These are phyloP conservation scores for Bipolaris victoriae DNA, from an alignment of 2,329 filamentous ascomycete genomes.

Conservation along the genomic window DNA sequence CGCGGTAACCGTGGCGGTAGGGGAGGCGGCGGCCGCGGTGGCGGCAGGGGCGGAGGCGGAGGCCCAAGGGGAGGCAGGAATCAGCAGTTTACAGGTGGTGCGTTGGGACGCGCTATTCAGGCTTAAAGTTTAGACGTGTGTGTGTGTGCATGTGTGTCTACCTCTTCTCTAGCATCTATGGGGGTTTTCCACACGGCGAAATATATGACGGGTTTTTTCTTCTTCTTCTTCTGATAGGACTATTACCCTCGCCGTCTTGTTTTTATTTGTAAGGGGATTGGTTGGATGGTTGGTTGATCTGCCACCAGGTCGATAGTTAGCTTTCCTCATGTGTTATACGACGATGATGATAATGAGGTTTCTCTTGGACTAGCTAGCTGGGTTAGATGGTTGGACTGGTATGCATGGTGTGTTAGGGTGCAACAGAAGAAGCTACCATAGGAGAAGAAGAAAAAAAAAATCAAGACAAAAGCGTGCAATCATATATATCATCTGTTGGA, in stretches of 20 bases:
- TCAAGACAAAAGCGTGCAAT: no score
- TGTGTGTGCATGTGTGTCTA: not conserved
- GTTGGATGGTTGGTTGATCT: no score
- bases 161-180: not conserved
- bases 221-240: not conserved
- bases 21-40: conserved; percentile 60
- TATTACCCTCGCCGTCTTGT: not conserved
- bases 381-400: no score
- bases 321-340: no score
- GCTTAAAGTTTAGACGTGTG: conserved; percentile 45
- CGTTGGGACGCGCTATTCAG: conserved; percentile 66
- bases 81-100: conserved; percentile 82
- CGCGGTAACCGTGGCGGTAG: conserved; percentile 74
- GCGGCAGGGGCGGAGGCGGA: conserved; percentile 65
- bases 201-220: not conserved
- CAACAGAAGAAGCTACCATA: no score
- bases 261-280: no score
- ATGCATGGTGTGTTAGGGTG: no score
- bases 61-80: conserved; percentile 64
- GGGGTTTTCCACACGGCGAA: conserved; percentile 1
- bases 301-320: no score
- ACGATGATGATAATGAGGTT: no score
- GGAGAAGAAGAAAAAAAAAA: no score
- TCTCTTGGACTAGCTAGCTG: no score
- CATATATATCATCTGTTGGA: no score